phyloP scores from a whole-genome alignment of 2,329 filamentous ascomycete species.

The Colletotrichum liaoningense region DNA sequence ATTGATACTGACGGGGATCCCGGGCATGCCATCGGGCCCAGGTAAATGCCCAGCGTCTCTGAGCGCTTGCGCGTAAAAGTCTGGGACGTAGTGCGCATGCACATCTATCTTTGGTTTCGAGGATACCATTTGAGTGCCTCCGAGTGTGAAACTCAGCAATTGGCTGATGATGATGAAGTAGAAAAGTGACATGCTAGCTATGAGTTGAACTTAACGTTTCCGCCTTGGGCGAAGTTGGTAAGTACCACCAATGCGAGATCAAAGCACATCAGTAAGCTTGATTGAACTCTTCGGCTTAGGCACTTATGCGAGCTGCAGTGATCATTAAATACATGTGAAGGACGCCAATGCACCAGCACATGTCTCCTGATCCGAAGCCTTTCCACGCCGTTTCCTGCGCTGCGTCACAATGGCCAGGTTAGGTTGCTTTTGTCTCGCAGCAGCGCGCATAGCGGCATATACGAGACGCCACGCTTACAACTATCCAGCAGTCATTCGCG shows the following conservation, averaged over 20 bases:
- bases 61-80: constrained; percentile 40
- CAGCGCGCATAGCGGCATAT: neutral
- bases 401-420: neutral
- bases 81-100: constrained; percentile 40
- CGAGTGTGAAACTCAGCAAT: neutral
- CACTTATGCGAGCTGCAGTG: neutral
- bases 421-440: neutral
- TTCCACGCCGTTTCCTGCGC: neutral
- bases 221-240: neutral
- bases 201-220: neutral
- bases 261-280: too few species aligned
- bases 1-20: constrained; percentile 37
- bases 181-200: neutral
- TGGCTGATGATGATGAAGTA: neutral
- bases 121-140: neutral
- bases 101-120: constrained; percentile 38
- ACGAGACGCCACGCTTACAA: neutral
- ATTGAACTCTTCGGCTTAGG: neutral
- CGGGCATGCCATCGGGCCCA: constrained; percentile 41
- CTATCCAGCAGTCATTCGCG: neutral
- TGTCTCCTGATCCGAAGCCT: neutral
- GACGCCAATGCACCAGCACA: neutral
- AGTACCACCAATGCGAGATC: too few species aligned
- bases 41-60: constrained; percentile 38
- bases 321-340: neutral